Evolutionary conservation across 2,329 filamentous ascomycete species (phyloP), one percentile per base, ranked within the genome.

Genomic region (Endothia cerciana): DNA sequence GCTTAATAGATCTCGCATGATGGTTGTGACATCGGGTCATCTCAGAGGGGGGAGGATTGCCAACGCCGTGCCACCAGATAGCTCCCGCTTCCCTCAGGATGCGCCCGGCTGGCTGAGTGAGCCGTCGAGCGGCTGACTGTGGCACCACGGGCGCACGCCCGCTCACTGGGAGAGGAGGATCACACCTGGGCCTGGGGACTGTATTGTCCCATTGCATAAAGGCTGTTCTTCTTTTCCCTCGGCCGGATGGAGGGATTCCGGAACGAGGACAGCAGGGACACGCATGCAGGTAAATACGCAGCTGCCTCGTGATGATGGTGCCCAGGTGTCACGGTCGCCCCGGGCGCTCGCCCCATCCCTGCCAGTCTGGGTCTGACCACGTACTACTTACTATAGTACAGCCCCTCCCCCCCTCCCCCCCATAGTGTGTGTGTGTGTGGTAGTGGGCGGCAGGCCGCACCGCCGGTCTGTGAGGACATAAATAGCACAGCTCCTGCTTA

Each of bases 401-500:
- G n/a, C n/a, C n/a, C n/a, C n/a, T n/a, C n/a, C n/a, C n/a, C n/a
- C n/a, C n/a, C n/a, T n/a, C n/a, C n/a, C n/a, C n/a, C n/a, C n/a
- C n/a, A n/a, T n/a, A n/a, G n/a, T n/a, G n/a, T n/a, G n/a, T n/a
- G n/a, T n/a, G n/a, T n/a, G n/a, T n/a, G n/a, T n/a, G n/a, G n/a
- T n/a, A n/a, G n/a, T 36, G 33, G 22, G 25, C 13, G 28, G 45
- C 45, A 28, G 60, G 36, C 47, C 15, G 33, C 45, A 36, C 19
- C 17, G 36, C 13, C 30, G 36, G 36, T 25, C 45, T 10, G 4
- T 25, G 17, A 8, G 19, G 60, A 43, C 51, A 36, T 38, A 62
- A 53, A 62, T 62, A 62, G 33, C 38, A 33, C 45, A 40, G 43
- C 4, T 30, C 10, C 57, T 28, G 57, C 57, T 41, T 40, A 17